These are phyloP conservation scores for Neolentinus lepideus DNA, from an alignment of 1,284 basidiomycete genomes.

Conservation along the genomic window DNA sequence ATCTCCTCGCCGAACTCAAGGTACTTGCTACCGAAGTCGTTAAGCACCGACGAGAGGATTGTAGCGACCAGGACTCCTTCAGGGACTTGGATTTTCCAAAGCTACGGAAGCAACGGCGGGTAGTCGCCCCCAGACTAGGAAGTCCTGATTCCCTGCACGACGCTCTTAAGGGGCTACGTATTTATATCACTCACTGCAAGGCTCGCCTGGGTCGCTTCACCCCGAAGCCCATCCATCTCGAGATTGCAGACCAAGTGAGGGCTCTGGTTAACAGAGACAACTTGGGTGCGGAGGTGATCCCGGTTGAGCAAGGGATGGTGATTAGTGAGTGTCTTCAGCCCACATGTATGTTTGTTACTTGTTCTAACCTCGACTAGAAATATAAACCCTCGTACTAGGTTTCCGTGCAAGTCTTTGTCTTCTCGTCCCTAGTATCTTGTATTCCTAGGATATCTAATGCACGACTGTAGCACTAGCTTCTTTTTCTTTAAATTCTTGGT, in stretches of 20 bases:
- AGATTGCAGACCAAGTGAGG: constrained; percentile 59
- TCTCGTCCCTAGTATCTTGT: background rate
- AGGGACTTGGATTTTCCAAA: background rate
- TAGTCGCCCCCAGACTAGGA: constrained; percentile 26
- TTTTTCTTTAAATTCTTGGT: background rate
- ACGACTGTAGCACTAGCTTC: background rate
- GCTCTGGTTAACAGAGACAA: constrained; percentile 43
- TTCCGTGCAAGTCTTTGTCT: background rate
- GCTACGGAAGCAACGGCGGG: constrained; percentile 41
- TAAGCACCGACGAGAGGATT: constrained; percentile 22
- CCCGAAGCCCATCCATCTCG: constrained; percentile 38
- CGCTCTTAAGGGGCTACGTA: constrained; percentile 47
- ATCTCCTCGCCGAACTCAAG: constrained; percentile 60
- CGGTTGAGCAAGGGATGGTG: constrained; percentile 65
- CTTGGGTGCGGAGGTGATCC: constrained; percentile 57
- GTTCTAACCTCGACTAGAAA: background rate
- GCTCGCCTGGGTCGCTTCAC: constrained; percentile 43
- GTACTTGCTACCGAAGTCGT: constrained; percentile 60
- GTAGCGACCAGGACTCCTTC: background rate
- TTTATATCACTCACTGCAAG: constrained; percentile 80
- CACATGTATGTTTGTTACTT: background rate
- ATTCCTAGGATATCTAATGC: background rate
- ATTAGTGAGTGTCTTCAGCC: constrained; percentile 44
- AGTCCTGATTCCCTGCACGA: constrained; percentile 30
- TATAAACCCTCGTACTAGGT: background rate